phyloP scores from a whole-genome alignment of 2,329 filamentous ascomycete species.

The Pleomassaria siparia region DNA sequence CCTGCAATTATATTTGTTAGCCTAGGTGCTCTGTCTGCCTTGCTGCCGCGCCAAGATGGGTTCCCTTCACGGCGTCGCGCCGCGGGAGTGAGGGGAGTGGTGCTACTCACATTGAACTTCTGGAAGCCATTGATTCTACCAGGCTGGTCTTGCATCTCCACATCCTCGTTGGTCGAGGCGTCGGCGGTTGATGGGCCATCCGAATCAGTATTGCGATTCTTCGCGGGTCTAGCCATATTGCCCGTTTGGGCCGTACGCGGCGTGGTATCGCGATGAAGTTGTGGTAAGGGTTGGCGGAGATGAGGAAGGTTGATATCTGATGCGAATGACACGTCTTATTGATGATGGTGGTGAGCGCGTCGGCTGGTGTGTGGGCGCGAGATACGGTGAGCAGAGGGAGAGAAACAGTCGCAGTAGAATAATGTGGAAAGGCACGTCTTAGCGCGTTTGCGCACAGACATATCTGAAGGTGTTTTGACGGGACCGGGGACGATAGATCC shows the following conservation, averaged over 20 bases:
- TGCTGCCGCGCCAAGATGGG: neutral
- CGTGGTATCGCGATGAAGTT: conserved; percentile 19
- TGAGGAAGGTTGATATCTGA: conserved; percentile 6
- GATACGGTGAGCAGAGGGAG: neutral
- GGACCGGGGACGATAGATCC: too few relatives aligned
- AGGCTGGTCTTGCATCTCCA: conserved; percentile 41
- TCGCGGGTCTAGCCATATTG: conserved; percentile 40
- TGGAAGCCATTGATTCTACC: conserved; percentile 36
- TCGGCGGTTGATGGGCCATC: conserved; percentile 41
- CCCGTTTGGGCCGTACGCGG: conserved; percentile 37
- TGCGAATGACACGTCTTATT: conserved; percentile 8
- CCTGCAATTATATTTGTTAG: conserved; percentile 40
- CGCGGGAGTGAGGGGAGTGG: conserved; percentile 3
- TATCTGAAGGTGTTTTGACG: neutral
- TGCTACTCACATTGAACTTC: conserved; percentile 36
- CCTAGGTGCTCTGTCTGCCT: conserved; percentile 2
- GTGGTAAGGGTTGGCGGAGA: conserved; percentile 7
- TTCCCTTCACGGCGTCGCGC: neutral
- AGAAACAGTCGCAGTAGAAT: neutral
- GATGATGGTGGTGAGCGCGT: conserved; percentile 28
- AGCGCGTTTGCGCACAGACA: conserved; percentile 1
- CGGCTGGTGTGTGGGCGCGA: neutral
- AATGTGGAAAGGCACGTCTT: conserved; percentile 3
- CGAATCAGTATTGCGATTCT: conserved; percentile 38
- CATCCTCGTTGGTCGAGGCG: conserved; percentile 40